phyloP scores from a whole-genome alignment of 345 rosid species.

The Brassica nigra region DNA sequence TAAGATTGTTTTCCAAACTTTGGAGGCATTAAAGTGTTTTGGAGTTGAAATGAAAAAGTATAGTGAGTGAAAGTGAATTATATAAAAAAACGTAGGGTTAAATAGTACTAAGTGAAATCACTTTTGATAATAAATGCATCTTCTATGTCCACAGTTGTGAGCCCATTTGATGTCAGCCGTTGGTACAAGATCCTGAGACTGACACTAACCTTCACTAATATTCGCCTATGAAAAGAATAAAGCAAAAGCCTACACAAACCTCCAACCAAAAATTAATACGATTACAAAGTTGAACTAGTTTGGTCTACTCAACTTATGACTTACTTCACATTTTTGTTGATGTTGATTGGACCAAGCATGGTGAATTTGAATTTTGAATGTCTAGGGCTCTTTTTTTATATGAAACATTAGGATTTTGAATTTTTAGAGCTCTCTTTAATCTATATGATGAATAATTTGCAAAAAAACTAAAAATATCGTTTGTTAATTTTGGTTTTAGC shows the following conservation, averaged over 20 bases:
- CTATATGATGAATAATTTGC: not conserved
- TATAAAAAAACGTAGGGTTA: not conserved
- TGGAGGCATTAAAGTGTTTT: slow-evolving; percentile 27
- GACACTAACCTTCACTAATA: slow-evolving; percentile 33
- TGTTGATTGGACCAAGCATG: too few species aligned
- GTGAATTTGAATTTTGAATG: too few species aligned
- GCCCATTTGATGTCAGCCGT: slow-evolving; percentile 39
- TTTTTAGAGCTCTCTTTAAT: not conserved
- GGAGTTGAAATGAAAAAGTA: slow-evolving; percentile 10
- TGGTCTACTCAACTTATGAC: slow-evolving; percentile 22
- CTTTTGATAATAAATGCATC: slow-evolving; percentile 32
- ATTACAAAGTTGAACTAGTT: slow-evolving; percentile 29
- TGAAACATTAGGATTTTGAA: not conserved
- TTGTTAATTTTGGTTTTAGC: not conserved
- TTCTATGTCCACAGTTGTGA: slow-evolving; percentile 32
- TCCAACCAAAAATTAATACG: slow-evolving; percentile 18
- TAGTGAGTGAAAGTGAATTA: not conserved
- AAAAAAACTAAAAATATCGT: not conserved
- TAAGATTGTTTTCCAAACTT: slow-evolving; percentile 7
- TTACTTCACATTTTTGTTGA: too few species aligned
- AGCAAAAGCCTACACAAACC: slow-evolving; percentile 32
- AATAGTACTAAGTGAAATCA: slow-evolving; percentile 1
- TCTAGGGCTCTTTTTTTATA: too few species aligned
- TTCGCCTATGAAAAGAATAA: slow-evolving; percentile 37
- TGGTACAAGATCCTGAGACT: slow-evolving; percentile 38